Conservation (phyloP, 169 alveolate species). For the Eimeria sp. region DNA sequence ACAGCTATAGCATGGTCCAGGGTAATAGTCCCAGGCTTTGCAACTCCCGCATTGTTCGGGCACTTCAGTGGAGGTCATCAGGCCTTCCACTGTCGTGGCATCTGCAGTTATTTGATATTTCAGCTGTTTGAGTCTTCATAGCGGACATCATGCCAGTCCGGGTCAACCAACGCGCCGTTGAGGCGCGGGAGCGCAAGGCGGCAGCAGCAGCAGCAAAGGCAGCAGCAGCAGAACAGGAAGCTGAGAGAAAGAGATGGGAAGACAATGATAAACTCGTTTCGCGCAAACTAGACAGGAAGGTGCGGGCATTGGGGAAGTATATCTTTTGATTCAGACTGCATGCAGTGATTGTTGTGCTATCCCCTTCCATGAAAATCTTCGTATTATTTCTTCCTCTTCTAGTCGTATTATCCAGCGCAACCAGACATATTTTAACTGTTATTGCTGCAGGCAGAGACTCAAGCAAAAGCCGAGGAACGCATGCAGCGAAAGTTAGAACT, state of each 20-base stretch:
- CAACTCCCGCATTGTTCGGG: neutral
- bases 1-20: neutral
- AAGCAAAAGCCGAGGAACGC: constrained; percentile 54
- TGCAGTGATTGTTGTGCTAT: neutral
- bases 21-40: neutral
- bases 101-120: neutral
- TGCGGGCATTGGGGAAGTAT: neutral
- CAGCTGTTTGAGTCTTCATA: neutral
- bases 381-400: neutral
- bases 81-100: neutral
- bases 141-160: constrained; percentile 46
- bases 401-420: neutral
- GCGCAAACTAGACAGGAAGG: constrained; percentile 75
- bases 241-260: constrained; percentile 73
- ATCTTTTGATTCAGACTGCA: neutral
- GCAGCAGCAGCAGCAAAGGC: constrained; percentile 81
- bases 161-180: constrained; percentile 73
- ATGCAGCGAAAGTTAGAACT: constrained; percentile 65
- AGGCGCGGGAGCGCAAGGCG: constrained; percentile 81
- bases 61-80: neutral
- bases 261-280: constrained; percentile 70
- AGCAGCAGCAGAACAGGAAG: constrained; percentile 61
- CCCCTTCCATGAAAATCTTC: neutral
- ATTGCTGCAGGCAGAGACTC: constrained; percentile 32
- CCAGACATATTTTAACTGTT: neutral